A percentile compares a stretch with the other conserved stretches of the same genome.
These are phyloP conservation scores for Fusarium ramigenum DNA, from an alignment of 2,329 filamentous ascomycete species.

Conservation along the genomic window DNA sequence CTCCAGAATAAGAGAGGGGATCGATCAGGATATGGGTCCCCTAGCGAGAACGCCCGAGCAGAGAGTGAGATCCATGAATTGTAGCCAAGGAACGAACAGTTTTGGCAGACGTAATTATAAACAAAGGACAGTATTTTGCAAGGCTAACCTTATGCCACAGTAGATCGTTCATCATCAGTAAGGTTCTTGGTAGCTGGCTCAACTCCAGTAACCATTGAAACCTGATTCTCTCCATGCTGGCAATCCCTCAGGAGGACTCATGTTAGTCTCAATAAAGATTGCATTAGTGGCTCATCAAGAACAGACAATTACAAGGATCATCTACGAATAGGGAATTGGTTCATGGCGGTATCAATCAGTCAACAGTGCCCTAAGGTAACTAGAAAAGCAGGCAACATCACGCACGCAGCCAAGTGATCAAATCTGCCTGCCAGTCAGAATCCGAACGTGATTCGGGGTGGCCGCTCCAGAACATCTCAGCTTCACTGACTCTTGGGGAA, in stretches of 20 bases:
- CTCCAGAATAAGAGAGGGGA: constrained; percentile 18
- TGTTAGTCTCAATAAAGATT: not conserved
- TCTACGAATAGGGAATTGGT: constrained; percentile 1
- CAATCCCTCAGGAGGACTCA: not conserved
- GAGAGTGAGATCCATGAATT: not conserved
- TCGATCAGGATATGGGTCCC: constrained; percentile 6
- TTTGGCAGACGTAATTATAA: constrained; percentile 6
- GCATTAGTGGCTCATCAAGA: constrained; percentile 11
- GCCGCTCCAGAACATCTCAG: constrained; percentile 8
- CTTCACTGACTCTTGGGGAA: not conserved
- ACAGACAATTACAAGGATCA: constrained; percentile 2
- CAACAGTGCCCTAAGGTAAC: not conserved
- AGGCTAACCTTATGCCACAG: not conserved
- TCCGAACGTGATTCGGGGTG: constrained; percentile 30
- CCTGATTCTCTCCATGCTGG: not conserved
- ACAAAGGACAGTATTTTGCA: not conserved
- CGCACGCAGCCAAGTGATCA: constrained; percentile 31
- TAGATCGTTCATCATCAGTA: not conserved
- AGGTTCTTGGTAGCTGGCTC: not conserved
- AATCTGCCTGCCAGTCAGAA: constrained; percentile 3
- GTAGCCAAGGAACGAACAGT: constrained; percentile 5
- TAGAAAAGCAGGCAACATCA: constrained; percentile 12
- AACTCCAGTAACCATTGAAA: not conserved
- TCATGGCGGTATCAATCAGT: constrained; percentile 21
- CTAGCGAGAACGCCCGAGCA: not conserved